Evolutionary conservation across 225 moss, liverwort and hornwort genomes (phyloP), one percentile per base, ranked within the genome.

Genomic region (Bryum argenteum): DNA sequence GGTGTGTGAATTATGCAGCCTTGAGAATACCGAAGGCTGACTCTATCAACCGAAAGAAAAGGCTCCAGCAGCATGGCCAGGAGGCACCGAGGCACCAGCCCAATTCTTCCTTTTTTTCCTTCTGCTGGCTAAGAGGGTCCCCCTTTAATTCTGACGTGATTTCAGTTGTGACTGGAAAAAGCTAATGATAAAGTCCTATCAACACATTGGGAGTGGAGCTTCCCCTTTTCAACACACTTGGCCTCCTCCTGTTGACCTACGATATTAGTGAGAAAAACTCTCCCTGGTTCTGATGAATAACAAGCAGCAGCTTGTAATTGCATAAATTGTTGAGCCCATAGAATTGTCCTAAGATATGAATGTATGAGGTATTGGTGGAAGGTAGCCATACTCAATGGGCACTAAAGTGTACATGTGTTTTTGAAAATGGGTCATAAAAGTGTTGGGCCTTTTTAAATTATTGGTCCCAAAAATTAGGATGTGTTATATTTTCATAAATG

Each of bases 221-320:
- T 0, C 9, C 23, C 61, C 33, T 33, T 80, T 43, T 71, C 75
- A 61, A 55, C 71, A 9, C 9, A 40, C 21, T 33, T 20, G 3
- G 20, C 11, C 38, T 24, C 75, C 44, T 53, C 8, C 22, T 50
- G n/a, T 61, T 80, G 80, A 71, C 75, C 26, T 24, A n/a, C n/a
- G n/a, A n/a, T n/a, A 1, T 1, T 1, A 23, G 10, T 48, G 9
- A 79, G 74, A 51, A 58, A 64, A 33, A n/a, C 17, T n/a, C 20
- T 63, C 42, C 51, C 24, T 11, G 5, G n/a, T 26, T 5, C 3
- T 3, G 24, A 11, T 55, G 44, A 44, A 11, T 44, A 44, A 14
- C 44, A 44, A 11, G 33, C 33, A 33, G 33, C 7, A 33, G 33
- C 33, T 33, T 33, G 33, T 33, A 33, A 33, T 33, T 4, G 4